Evolutionary conservation across 306 rosid genomes (phyloP).

Genomic region (Amphicarpaea edgeworthii): DNA sequence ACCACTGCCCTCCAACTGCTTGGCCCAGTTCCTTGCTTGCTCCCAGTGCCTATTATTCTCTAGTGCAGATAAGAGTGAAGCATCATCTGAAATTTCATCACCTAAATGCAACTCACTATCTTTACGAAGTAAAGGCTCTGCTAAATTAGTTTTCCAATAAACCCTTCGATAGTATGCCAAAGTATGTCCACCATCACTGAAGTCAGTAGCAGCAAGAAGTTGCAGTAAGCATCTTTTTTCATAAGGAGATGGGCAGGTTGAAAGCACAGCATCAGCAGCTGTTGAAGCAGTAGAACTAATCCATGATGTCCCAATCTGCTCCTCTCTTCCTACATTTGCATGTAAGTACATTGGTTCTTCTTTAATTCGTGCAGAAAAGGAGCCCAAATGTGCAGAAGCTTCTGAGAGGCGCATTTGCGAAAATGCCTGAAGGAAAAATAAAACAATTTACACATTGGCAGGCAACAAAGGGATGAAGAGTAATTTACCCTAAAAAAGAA

Average conservation of each 20-base stretch:
- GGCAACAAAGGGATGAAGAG: background rate
- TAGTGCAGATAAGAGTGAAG: slow-evolving; percentile 78
- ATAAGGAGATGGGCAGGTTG: slow-evolving; percentile 91
- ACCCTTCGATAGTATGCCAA: slow-evolving; percentile 70
- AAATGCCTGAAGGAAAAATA: slow-evolving; percentile 66
- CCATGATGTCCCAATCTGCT: slow-evolving; percentile 77
- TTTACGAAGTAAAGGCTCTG: slow-evolving; percentile 82
- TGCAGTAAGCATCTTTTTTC: slow-evolving; percentile 94
- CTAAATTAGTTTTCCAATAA: slow-evolving; percentile 91
- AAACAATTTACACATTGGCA: slow-evolving; percentile 15
- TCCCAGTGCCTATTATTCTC: slow-evolving; percentile 95
- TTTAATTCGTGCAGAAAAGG: slow-evolving; percentile 91
- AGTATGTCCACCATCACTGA: slow-evolving; percentile 90
- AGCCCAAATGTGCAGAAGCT: slow-evolving; percentile 96
- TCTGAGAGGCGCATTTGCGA: slow-evolving; percentile 97
- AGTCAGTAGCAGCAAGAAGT: slow-evolving; percentile 93
- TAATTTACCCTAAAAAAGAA: background rate
- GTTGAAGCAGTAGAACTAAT: slow-evolving; percentile 86
- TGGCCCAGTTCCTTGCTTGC: slow-evolving; percentile 98
- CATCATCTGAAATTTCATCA: slow-evolving; percentile 82
- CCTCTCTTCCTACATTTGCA: slow-evolving; percentile 74
- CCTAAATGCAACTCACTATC: slow-evolving; percentile 75
- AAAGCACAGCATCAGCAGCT: slow-evolving; percentile 93
- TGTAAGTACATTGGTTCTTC: slow-evolving; percentile 71
- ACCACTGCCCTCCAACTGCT: slow-evolving; percentile 89